Base-by-base conservation (phyloP, 306 rosid species). In the Herpetospermum pedunculosum region DNA sequence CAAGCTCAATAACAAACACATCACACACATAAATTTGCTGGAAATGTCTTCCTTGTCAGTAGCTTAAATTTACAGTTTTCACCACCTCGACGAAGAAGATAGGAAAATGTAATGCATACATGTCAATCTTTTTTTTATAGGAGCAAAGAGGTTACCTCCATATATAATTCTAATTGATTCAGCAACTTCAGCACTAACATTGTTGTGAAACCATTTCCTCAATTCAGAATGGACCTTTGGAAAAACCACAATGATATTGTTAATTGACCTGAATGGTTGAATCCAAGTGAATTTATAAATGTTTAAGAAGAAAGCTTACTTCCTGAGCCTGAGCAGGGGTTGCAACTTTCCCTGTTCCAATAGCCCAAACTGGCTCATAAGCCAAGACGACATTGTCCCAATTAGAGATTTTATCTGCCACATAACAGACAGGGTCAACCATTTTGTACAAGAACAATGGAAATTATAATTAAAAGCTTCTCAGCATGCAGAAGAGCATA, bases 261-360 rank as follows among this genome's bases (percentile, higher is more conserved):
- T 14, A 12, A 67, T 67, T 23, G 16, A 2, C 37, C 50, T 13
- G 35, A 41, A n/a, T n/a, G n/a, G n/a, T n/a, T n/a, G n/a, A n/a
- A 67, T 25, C 19, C 12, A 40, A 5, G 21, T 23, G 52, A 16
- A 26, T 8, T 9, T 8, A 2, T 0, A 57, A 30, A 57, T 54
- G 5, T 23, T 23, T 74, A 1, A 74, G 76, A 55, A 68, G 64
- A 41, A 62, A 34, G 37, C 85, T 50, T 82, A 90, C 98, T 86
- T 90, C 93, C 81, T 90, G 97, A 43, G 97, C 98, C 76, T 90
- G 97, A 75, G 87, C 88, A 85, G 98, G 79, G 75, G 62, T 77
- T 26, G 88, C 88, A 78, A 85, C 88, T 80, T 85, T 85, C 70
- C 88, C 86, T 16, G 86, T 85, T 74, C 88, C 88, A 54, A 85